These are phyloP conservation scores for Dothistroma septosporum DNA, from an alignment of 2,329 filamentous ascomycete genomes.

Conservation along the genomic window DNA sequence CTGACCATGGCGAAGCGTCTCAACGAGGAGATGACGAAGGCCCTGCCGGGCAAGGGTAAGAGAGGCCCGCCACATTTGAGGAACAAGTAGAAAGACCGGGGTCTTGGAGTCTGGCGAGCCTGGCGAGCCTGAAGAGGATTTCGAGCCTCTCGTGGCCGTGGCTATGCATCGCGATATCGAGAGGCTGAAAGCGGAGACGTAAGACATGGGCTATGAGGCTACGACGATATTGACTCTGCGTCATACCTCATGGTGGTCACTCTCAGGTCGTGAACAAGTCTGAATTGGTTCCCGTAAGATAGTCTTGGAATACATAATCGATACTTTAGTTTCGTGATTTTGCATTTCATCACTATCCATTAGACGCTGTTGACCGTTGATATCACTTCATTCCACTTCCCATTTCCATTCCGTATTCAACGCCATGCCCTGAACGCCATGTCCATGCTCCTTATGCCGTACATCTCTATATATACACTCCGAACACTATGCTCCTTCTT, in stretches of 20 bases:
- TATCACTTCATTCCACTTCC: background rate
- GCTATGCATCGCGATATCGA: background rate
- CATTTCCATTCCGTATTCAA: background rate
- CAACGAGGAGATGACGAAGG: background rate
- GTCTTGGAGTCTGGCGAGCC: too few relatives aligned
- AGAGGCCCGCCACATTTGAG: conserved; percentile 1
- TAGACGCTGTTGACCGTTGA: background rate
- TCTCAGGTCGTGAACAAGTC: background rate
- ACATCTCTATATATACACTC: conserved; percentile 1
- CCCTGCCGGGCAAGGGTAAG: background rate
- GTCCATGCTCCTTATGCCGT: conserved; percentile 1
- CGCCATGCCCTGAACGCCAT: background rate
- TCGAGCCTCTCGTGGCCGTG: too few relatives aligned
- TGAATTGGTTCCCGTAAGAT: background rate
- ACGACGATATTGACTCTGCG: background rate
- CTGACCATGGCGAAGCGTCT: background rate
- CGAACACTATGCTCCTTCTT: background rate
- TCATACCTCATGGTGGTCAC: background rate
- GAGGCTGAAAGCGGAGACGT: background rate
- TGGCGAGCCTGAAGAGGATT: too few relatives aligned
- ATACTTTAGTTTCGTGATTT: background rate
- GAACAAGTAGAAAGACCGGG: background rate
- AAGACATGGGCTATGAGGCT: background rate
- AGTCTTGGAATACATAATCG: background rate
- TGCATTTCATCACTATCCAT: background rate